Evolutionary conservation across 1,284 basidiomycete genomes (phyloP).

Genomic region (Phlebopus sp.): DNA sequence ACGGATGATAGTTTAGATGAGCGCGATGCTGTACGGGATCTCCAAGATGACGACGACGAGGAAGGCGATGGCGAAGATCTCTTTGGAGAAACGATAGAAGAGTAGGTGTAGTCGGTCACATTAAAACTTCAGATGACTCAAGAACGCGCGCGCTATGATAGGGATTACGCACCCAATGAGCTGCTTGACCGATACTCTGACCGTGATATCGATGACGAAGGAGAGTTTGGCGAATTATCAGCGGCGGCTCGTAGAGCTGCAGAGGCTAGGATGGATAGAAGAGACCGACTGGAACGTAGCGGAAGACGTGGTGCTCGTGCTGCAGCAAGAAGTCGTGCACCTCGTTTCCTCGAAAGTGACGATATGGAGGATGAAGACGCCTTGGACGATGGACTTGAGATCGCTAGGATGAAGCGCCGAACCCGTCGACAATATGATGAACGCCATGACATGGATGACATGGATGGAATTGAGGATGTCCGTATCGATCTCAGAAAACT

Average conservation of each 20-base stretch:
- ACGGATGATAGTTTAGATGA: constrained; percentile 82
- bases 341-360: constrained; percentile 79
- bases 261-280: constrained; percentile 84
- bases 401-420: constrained; percentile 72
- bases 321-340: constrained; percentile 74
- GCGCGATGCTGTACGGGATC: constrained; percentile 68
- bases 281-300: constrained; percentile 76
- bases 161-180: constrained; percentile 86
- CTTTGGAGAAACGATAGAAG: constrained; percentile 77
- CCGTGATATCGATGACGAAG: constrained; percentile 84
- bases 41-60: constrained; percentile 70
- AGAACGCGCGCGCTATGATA: constrained; percentile 33
- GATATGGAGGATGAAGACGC: constrained; percentile 60
- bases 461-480: constrained; percentile 82
- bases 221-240: constrained; percentile 72
- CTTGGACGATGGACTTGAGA: constrained; percentile 51
- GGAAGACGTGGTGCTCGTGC: constrained; percentile 68
- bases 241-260: constrained; percentile 77
- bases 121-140: constrained; percentile 4
- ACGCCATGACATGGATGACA: constrained; percentile 78
- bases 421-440: constrained; percentile 89
- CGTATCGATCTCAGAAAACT: constrained; percentile 25
- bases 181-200: constrained; percentile 88
- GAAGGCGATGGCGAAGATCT: constrained; percentile 92
- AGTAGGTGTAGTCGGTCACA: constrained; percentile 48